Conservation (phyloP, 2,329 filamentous ascomycete genomes). For the Emmonsia crescens region DNA sequence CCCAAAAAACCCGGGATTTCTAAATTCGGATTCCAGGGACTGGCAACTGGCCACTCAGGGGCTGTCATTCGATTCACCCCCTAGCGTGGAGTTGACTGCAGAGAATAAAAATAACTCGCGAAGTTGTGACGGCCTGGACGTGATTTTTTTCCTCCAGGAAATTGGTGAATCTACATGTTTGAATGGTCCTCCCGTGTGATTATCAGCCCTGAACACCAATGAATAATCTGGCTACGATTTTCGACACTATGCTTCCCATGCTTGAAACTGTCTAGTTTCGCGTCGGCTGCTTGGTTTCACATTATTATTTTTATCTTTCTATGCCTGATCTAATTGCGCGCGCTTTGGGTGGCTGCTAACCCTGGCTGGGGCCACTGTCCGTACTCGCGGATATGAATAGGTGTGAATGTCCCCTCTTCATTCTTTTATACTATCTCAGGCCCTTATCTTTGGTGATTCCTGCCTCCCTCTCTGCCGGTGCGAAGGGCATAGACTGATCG, state of each 20-base stretch:
- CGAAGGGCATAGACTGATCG: not conserved
- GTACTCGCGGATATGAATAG: constrained; percentile 11
- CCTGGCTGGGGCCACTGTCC: not conserved
- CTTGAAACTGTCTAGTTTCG: not conserved
- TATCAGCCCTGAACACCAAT: constrained; percentile 1
- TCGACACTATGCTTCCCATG: not conserved
- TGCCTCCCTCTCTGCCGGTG: not conserved
- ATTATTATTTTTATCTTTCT: not conserved
- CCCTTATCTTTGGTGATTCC: not conserved
- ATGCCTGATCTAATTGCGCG: not conserved
- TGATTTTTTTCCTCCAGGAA: not conserved
- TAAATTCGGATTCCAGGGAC: constrained; percentile 1
- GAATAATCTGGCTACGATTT: not conserved
- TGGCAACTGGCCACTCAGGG: not conserved
- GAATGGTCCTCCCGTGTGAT: not conserved
- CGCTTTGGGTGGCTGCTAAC: constrained; percentile 1
- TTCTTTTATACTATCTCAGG: not conserved
- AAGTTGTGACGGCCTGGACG: not conserved
- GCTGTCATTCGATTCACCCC: not conserved
- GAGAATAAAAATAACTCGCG: constrained; percentile 3
- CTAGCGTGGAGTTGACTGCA: constrained; percentile 1
- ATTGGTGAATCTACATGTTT: not conserved
- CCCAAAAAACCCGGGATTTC: not conserved
- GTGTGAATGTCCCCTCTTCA: constrained; percentile 5
- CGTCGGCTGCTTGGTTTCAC: not conserved